Percentiles rank a stretch among this genome's conserved stretches.
Conservation (phyloP, 2,329 filamentous ascomycete species). For the Rhynchosporium agropyri region DNA sequence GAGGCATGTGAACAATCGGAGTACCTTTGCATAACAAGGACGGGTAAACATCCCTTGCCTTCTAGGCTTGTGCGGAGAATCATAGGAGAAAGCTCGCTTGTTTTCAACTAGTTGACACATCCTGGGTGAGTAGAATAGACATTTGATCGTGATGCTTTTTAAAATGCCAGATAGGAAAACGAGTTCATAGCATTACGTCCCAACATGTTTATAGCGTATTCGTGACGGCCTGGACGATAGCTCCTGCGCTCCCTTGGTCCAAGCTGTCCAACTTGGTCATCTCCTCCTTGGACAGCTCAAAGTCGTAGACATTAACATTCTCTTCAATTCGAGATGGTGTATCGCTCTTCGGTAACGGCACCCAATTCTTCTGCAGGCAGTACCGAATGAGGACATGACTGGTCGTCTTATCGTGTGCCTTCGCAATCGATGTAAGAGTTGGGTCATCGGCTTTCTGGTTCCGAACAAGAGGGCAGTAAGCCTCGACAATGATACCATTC, state of each 20-base stretch:
- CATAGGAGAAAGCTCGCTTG: too few relatives aligned
- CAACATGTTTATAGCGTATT: constrained; percentile 13
- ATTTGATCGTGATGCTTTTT: too few relatives aligned
- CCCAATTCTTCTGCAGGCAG: constrained; percentile 69
- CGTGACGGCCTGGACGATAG: constrained; percentile 40
- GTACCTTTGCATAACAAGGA: too few relatives aligned
- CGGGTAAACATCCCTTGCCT: too few relatives aligned
- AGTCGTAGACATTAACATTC: constrained; percentile 64
- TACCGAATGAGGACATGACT: constrained; percentile 71
- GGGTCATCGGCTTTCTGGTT: constrained; percentile 64
- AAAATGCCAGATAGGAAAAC: too few relatives aligned
- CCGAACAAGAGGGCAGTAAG: constrained; percentile 58
- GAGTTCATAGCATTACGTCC: too few relatives aligned
- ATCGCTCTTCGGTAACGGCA: constrained; percentile 69
- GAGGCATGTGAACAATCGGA: too few relatives aligned
- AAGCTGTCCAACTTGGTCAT: constrained; percentile 56
- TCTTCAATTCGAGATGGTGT: constrained; percentile 58
- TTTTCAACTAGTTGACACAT: too few relatives aligned
- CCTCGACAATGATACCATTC: constrained; percentile 55
- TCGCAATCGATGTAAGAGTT: constrained; percentile 57
- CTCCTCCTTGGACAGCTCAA: constrained; percentile 58
- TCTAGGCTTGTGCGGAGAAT: too few relatives aligned
- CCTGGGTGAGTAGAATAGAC: too few relatives aligned
- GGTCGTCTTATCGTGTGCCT: constrained; percentile 61
- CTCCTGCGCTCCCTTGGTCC: constrained; percentile 51